phyloP scores from a whole-genome alignment of 192 early-diverging fungal genomes.

The Coemansia sp. region DNA sequence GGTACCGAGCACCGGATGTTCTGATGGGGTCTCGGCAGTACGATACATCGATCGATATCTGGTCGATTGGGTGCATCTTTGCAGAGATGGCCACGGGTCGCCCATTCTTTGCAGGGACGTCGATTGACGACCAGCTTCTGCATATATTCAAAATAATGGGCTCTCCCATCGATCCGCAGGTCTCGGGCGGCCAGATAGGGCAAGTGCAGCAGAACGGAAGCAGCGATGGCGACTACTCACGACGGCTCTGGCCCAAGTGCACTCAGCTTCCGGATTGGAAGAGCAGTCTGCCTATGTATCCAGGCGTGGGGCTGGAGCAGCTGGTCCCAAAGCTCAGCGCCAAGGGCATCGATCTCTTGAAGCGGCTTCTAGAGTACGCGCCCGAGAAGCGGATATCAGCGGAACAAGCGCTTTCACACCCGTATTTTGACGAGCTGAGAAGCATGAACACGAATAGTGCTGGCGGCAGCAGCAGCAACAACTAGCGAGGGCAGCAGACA shows the following conservation, averaged over 20 bases:
- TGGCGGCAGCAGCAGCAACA: conserved; percentile 14
- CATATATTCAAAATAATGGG: conserved; percentile 91
- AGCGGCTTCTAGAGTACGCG: conserved; percentile 69
- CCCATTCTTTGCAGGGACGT: conserved; percentile 89
- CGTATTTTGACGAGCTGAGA: conserved; percentile 54
- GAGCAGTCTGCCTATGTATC: conserved; percentile 75
- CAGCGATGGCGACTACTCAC: conserved; percentile 23
- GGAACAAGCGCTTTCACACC: conserved; percentile 65
- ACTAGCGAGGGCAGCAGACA: background rate
- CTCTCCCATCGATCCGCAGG: conserved; percentile 71
- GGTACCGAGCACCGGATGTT: conserved; percentile 88
- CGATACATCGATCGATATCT: conserved; percentile 84
- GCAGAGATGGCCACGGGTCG: conserved; percentile 88
- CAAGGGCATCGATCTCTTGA: conserved; percentile 83
- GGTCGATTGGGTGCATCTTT: conserved; percentile 88
- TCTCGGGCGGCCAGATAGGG: background rate
- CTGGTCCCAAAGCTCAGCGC: conserved; percentile 82
- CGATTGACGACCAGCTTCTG: conserved; percentile 81
- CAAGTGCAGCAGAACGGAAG: conserved; percentile 7
- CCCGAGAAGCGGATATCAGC: conserved; percentile 82
- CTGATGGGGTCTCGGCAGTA: conserved; percentile 87
- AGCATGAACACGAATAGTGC: conserved; percentile 16
- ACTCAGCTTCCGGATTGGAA: conserved; percentile 86
- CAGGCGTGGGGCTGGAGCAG: conserved; percentile 68
- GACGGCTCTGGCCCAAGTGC: conserved; percentile 75